These are phyloP conservation scores for Physcomitrellopsis africana DNA, from an alignment of 225 moss, liverwort and hornwort genomes.

Conservation along the genomic window DNA sequence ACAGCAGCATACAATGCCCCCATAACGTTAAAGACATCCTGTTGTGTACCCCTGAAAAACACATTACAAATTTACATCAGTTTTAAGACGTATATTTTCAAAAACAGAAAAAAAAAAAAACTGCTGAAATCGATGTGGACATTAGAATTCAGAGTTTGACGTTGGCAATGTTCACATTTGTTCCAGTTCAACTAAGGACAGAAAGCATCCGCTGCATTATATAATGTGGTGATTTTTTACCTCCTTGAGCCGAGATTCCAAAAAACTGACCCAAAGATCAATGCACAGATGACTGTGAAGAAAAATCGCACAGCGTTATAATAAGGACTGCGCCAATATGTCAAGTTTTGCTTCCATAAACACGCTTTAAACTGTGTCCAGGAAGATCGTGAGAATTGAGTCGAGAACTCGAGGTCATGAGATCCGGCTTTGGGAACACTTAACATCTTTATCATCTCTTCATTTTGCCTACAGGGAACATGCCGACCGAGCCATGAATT, in stretches of 20 bases:
- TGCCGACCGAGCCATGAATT: background rate
- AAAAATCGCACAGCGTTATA: background rate
- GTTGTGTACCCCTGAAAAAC: background rate
- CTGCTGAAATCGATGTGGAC: too few relatives aligned
- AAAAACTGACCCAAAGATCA: background rate
- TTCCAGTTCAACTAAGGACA: too few relatives aligned
- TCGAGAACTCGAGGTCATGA: background rate
- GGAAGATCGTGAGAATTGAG: background rate
- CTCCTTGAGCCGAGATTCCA: background rate
- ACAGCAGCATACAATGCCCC: background rate
- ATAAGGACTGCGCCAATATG: background rate
- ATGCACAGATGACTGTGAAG: background rate
- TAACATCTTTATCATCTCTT: background rate
- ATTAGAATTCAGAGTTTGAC: too few relatives aligned
- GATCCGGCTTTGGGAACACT: background rate
- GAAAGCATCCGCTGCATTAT: too few relatives aligned
- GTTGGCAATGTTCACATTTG: too few relatives aligned
- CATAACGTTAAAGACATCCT: background rate
- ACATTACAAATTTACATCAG: background rate
- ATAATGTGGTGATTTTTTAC: background rate
- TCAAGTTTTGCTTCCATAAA: background rate
- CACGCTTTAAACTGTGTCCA: background rate
- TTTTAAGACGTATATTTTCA: too few relatives aligned
- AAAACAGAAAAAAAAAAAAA: too few relatives aligned
- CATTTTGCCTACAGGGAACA: background rate